Conservation (phyloP, 495 filamentous ascomycete genomes). For the Penicillium psychrofluorescens region DNA sequence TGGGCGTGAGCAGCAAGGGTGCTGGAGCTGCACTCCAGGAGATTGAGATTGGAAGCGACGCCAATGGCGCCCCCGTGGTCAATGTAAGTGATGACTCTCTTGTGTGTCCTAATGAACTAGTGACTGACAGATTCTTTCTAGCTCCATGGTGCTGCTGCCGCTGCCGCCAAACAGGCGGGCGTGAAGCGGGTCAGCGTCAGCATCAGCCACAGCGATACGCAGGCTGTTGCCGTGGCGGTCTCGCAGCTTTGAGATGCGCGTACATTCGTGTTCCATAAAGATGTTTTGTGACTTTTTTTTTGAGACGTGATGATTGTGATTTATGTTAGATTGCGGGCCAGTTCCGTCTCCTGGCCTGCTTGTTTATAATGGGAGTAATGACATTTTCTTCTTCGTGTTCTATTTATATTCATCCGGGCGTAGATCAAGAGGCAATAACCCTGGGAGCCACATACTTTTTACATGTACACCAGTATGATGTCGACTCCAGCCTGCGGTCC, state of each 20-base stretch:
- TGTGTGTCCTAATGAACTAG: no score
- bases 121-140: slow-evolving; percentile 30
- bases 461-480: no score
- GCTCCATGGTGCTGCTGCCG: slow-evolving; percentile 78
- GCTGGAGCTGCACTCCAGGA: slow-evolving; percentile 86
- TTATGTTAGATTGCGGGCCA: slow-evolving; percentile 18
- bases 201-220: slow-evolving; percentile 87
- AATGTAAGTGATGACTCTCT: slow-evolving; percentile 52
- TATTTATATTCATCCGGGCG: not conserved
- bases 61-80: slow-evolving; percentile 75
- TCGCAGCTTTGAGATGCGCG: slow-evolving; percentile 51
- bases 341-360: slow-evolving; percentile 23
- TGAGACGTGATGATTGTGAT: slow-evolving; percentile 29
- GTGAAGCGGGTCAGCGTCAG: slow-evolving; percentile 83
- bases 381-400: slow-evolving; percentile 8
- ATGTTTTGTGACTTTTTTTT: not conserved
- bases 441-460: no score
- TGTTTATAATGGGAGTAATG: slow-evolving; percentile 28
- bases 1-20: slow-evolving; percentile 82
- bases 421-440: no score
- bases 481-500: no score
- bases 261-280: not conserved
- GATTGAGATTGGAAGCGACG: slow-evolving; percentile 81
- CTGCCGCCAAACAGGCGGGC: slow-evolving; percentile 73
- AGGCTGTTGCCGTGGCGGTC: slow-evolving; percentile 89